phyloP scores from a whole-genome alignment of 495 filamentous ascomycete species.

The Xylaria castorea region DNA sequence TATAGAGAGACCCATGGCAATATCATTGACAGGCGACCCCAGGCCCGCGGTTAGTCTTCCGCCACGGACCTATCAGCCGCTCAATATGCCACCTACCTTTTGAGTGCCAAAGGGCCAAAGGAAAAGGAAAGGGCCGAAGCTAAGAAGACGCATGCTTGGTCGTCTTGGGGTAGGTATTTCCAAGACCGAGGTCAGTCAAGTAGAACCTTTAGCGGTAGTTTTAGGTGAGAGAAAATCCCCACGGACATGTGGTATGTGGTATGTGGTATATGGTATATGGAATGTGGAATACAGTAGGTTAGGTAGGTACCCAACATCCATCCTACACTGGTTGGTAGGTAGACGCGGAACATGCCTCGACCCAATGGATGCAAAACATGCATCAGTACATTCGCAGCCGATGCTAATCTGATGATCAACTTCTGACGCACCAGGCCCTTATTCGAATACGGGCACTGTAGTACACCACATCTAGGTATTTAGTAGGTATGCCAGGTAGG shows the following conservation, averaged over 20 bases:
- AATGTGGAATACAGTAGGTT: neutral
- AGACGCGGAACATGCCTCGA: constrained; percentile 21
- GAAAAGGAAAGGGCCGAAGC: constrained; percentile 25
- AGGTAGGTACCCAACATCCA: constrained; percentile 12
- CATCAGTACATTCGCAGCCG: constrained; percentile 15
- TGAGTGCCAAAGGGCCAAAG: constrained; percentile 13
- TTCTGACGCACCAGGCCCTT: constrained; percentile 4
- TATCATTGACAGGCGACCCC: constrained; percentile 20
- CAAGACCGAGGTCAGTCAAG: neutral
- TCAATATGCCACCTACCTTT: constrained; percentile 9
- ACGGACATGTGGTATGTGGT: neutral
- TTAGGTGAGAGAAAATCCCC: neutral
- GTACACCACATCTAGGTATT: neutral
- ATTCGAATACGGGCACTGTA: neutral
- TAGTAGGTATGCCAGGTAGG: neutral
- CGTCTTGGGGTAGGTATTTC: constrained; percentile 10
- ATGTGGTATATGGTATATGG: neutral
- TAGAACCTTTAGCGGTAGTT: neutral
- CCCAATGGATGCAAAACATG: constrained; percentile 27
- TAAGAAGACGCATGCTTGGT: constrained; percentile 14
- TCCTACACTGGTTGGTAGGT: neutral
- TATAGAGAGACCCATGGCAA: constrained; percentile 14
- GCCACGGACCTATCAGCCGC: constrained; percentile 25
- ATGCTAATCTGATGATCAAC: constrained; percentile 6
- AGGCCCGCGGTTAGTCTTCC: constrained; percentile 21